phyloP scores from a whole-genome alignment of 768 basidiomycete species.

The Panaeolus cyanescens region DNA sequence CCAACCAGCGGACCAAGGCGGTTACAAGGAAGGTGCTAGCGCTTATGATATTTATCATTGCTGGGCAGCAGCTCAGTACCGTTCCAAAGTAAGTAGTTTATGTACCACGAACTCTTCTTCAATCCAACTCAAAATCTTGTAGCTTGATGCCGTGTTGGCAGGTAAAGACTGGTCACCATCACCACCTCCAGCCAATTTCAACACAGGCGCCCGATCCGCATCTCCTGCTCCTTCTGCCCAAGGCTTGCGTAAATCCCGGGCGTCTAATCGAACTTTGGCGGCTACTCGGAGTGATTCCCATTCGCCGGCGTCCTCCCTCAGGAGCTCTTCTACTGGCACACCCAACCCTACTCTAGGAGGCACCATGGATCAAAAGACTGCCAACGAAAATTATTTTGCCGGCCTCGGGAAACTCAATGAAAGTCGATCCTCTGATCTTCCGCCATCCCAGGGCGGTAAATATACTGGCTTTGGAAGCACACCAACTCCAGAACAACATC shows the following conservation, averaged over 20 bases:
- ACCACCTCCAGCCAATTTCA: conserved; percentile 55
- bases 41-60: conserved; percentile 84
- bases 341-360: conserved; percentile 29
- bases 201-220: conserved; percentile 38
- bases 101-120: conserved; percentile 10
- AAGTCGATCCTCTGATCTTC: conserved; percentile 71
- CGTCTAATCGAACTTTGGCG: conserved; percentile 57
- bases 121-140: conserved; percentile 18
- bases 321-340: conserved; percentile 44
- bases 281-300: conserved; percentile 51
- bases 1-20: conserved; percentile 63
- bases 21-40: conserved; percentile 62
- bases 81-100: conserved; percentile 72
- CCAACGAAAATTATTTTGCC: conserved; percentile 89
- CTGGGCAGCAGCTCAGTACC: conserved; percentile 94
- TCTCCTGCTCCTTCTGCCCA: conserved; percentile 71
- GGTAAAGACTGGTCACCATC: conserved; percentile 82
- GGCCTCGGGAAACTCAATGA: conserved; percentile 83
- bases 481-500: conserved; percentile 63
- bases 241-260: conserved; percentile 85
- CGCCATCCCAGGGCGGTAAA: conserved; percentile 91
- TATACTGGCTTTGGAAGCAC: conserved; percentile 94
- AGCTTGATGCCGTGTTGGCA: conserved; percentile 80
- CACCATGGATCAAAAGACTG: conserved; percentile 62
- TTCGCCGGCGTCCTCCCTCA: conserved; percentile 55